phyloP scores from a whole-genome alignment of 2,329 filamentous ascomycete species.

The Clonostachys byssicola region DNA sequence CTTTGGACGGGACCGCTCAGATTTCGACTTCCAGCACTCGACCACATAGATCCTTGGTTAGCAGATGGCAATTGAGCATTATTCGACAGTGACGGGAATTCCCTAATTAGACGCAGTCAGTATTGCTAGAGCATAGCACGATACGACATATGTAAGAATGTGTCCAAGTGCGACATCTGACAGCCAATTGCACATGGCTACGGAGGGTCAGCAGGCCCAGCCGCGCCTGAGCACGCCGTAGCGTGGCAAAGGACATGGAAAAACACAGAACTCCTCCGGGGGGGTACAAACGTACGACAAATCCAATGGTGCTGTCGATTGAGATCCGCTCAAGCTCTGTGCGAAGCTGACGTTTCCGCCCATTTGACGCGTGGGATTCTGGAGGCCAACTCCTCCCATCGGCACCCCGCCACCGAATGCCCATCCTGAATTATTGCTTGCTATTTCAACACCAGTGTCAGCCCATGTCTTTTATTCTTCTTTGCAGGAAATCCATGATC shows the following conservation, averaged over 20 bases:
- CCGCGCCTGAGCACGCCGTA: too few species aligned
- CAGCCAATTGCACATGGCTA: too few species aligned
- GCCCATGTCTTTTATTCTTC: not conserved
- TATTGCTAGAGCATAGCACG: too few species aligned
- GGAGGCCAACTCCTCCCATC: slow-evolving; percentile 52
- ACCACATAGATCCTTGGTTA: slow-evolving; percentile 50
- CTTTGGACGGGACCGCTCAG: slow-evolving; percentile 44
- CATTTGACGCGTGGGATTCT: slow-evolving; percentile 48
- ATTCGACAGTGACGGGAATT: slow-evolving; percentile 63
- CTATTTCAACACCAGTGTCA: slow-evolving; percentile 18
- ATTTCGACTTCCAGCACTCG: slow-evolving; percentile 41
- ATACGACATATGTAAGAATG: too few species aligned
- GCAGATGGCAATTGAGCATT: slow-evolving; percentile 48
- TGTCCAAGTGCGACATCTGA: too few species aligned
- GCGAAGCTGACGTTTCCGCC: slow-evolving; percentile 61
- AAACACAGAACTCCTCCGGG: slow-evolving; percentile 1
- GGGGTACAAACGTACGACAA: slow-evolving; percentile 50
- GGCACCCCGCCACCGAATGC: slow-evolving; percentile 58
- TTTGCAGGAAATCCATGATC: too few species aligned
- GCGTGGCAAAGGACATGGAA: not conserved
- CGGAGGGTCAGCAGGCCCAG: too few species aligned
- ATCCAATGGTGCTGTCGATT: slow-evolving; percentile 58
- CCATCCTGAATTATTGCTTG: slow-evolving; percentile 53
- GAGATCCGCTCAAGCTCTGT: slow-evolving; percentile 60
- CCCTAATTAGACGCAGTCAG: slow-evolving; percentile 29